Base-by-base conservation (phyloP, 352 stramenopile species). In the Phytophthora nicotianae region DNA sequence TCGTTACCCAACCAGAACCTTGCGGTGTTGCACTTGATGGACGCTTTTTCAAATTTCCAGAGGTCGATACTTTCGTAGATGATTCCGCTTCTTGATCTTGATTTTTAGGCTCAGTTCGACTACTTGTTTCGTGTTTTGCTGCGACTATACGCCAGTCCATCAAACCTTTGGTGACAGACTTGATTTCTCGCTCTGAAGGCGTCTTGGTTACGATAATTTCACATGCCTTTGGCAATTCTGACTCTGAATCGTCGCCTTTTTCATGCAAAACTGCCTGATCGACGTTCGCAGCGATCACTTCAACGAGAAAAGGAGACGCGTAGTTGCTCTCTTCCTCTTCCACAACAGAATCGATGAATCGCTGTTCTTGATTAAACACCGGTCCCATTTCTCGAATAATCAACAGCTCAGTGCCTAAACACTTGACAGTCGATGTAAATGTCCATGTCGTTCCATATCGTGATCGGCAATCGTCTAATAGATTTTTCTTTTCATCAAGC, bases 1-100 rank as follows among this genome's bases (percentile, higher is more conserved):
- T 79, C n/a, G 64, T 77, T 26, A 81, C 62, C 72, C 75, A 79
- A 3, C 64, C 62, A 16, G 58, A 61, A 33, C 46, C 48, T 27
- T 50, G 56, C 4, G 62, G 49, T 16, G 68, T 68, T 13, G 74
- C 65, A 42, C 66, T 83, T 10, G 57, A 64, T 26, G 66, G 72
- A 13, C 62, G 58, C 23, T 57, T 55, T 49, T 50, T 56, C 21
- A 50, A 5, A 47, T 57, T 49, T 33, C 20, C 26, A 5, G 29
- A 48, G 3, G 4, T 51, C 13, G 46, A 43, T 29, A 19, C 1
- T 32, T 32, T 49, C 10, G 21, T n/a, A 41, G 40, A 20, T 6
- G 10, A 46, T 33, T 45, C 17, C 9, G 2, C 27, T 14, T 57
- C 16, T 40, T 55, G 20, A 5, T 29, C 8, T 48, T 24, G 23